Base-by-base conservation (phyloP, 257 asterid genomes). In the Gentiana straminea region DNA sequence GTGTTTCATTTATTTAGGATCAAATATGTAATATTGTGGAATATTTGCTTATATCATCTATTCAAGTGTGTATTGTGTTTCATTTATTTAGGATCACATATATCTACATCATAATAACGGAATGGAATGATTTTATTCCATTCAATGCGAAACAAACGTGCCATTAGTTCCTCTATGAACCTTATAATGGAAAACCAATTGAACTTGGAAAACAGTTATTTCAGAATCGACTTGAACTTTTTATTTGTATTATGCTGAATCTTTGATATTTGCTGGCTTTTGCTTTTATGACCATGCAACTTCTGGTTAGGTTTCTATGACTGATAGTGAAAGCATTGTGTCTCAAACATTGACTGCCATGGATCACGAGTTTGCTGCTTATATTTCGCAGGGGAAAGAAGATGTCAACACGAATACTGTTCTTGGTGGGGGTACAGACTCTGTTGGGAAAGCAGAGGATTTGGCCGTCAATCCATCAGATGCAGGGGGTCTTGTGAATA, bases 321-420 rank as follows among this genome's bases (percentile, higher is more conserved):
- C 71, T 1, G 76, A 71, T 39, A 61, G 76, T 52, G 72, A 71
- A 55, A 60, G 69, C 35, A 60, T 49, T 50, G 69, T 71, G 48
- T 47, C 65, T 37, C 66, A 52, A 62, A 46, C 68, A 47, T 57
- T 71, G 9, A 35, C 65, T 33, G 55, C 49, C 8, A 36, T 44
- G 10, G 72, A 35, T 9, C 52, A 47, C 36, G 60, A 36, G 3
- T 44, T 61, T 51, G 46, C 64, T 61, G 53, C 58, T 51, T 62
- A 57, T 54, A 45, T 68, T 1, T 44, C 71, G 5, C 15, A 33
- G 36, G 68, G 7, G 33, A 41, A 51, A 37, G 58, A 52, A 61
- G 76, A 66, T 62, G 63, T 49, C 43, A 57, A 60, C 49, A 43
- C 45, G 35, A 62, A 62, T 49, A 13, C 55, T 12, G 11, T 59